Conservation (phyloP, 208 protist genomes). For the Crithidia expoeki region DNA sequence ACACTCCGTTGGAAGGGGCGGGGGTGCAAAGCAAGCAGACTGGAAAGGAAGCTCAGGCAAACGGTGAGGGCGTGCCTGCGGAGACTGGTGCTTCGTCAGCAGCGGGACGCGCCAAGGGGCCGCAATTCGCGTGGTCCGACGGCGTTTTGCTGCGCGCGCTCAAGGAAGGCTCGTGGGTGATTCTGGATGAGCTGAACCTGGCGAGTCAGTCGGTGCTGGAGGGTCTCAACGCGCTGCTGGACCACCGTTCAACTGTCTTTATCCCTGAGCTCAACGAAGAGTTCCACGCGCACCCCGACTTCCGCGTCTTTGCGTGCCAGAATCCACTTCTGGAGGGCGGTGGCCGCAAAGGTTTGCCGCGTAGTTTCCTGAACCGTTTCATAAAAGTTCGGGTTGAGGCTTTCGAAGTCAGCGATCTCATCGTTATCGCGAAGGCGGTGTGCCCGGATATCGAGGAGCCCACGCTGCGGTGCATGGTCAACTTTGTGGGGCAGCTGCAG, state of each 20-base stretch:
- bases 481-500: slow-evolving; percentile 94
- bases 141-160: slow-evolving; percentile 97
- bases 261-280: slow-evolving; percentile 93
- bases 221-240: slow-evolving; percentile 99
- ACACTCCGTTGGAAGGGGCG: too few species aligned
- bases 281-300: slow-evolving; percentile 85
- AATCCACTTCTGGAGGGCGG: slow-evolving; percentile 98
- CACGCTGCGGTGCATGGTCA: slow-evolving; percentile 92
- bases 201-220: slow-evolving; percentile 99
- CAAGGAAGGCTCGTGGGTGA: slow-evolving; percentile 97
- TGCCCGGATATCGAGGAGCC: slow-evolving; percentile 74
- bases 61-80: slow-evolving; percentile 63
- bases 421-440: slow-evolving; percentile 82
- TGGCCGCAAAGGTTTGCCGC: slow-evolving; percentile 99
- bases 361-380: slow-evolving; percentile 99
- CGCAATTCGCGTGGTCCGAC: slow-evolving; percentile 98
- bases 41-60: slow-evolving; percentile 55
- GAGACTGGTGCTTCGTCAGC: not conserved
- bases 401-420: slow-evolving; percentile 87
- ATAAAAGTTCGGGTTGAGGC: slow-evolving; percentile 95
- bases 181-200: slow-evolving; percentile 99
- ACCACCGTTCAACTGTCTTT: slow-evolving; percentile 97
- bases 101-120: slow-evolving; percentile 25
- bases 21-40: slow-evolving; percentile 11
- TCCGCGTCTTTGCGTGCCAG: slow-evolving; percentile 99